Evolutionary conservation across 805 yeast species (phyloP), one percentile per base, ranked within the genome.

Genomic region (Kockiozyma suomiensis): DNA sequence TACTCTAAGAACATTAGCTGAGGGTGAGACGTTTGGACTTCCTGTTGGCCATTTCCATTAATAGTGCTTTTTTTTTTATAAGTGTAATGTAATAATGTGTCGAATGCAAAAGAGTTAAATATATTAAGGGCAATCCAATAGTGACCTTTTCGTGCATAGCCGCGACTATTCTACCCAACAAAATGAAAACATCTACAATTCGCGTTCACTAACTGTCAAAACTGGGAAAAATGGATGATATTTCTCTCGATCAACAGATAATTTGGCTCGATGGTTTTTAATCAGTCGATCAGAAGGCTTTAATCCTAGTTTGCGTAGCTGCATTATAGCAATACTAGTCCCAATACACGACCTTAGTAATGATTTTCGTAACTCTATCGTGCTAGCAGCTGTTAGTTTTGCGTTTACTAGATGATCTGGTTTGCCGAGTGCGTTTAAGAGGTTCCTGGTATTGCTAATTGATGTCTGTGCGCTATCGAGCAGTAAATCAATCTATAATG

Each of bases 141-240:
- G 6, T 42, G 17, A 17, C 21, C 10, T 19, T 12, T 42, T n/a
- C n/a, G n/a, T n/a, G n/a, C n/a, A n/a, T n/a, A n/a, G n/a, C n/a
- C n/a, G n/a, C n/a, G n/a, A n/a, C n/a, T n/a, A n/a, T n/a, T n/a
- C n/a, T n/a, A n/a, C n/a, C n/a, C n/a, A n/a, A n/a, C n/a, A 4
- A 8, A 19, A 17, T 21, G n/a, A 45, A 28, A 26, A 23, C 15
- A 13, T n/a, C 7, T 26, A 26, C 23, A 15, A 26, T 40, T 15
- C 17, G 17, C 19, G 38, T 1, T 50, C 12, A 4, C 19, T 38
- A 15, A 50, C 13, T 5, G 23, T 26, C 3, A 72, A 55, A 12
- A 72, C 73, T 1, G 85, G 85, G 73, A 81, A 82, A 67, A 76
- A 81, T 55, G 76, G 71, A 67, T 81, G 84, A 66, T 73, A 77